Percentiles rank a stretch among this genome's conserved stretches.
Conservation (phyloP, 2,329 filamentous ascomycete species). For the Calonectria pseudoturangicola region DNA sequence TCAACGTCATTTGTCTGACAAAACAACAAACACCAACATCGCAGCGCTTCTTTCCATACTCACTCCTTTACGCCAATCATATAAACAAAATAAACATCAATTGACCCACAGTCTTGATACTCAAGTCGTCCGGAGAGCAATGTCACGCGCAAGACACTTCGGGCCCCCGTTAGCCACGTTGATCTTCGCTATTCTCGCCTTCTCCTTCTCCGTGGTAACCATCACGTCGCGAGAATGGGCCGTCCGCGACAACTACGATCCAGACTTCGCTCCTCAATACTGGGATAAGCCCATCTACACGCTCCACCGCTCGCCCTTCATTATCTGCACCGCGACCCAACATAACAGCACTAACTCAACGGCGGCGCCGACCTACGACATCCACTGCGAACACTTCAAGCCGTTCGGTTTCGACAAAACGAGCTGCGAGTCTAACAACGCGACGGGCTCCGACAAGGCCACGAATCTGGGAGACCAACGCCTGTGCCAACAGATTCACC, state of each 20-base stretch:
- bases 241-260: constrained; percentile 15
- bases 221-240: constrained; percentile 26
- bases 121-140: neutral
- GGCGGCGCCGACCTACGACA: neutral
- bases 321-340: neutral
- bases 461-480: neutral
- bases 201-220: constrained; percentile 6
- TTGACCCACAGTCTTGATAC: neutral
- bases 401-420: constrained; percentile 11
- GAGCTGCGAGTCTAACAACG: neutral
- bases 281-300: neutral
- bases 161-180: neutral
- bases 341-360: neutral
- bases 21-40: neutral
- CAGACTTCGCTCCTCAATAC: neutral
- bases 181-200: constrained; percentile 1
- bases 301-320: neutral
- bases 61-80: neutral
- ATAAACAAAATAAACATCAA: neutral
- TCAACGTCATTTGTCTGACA: neutral
- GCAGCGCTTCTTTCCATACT: neutral
- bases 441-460: neutral
- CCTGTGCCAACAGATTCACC: constrained; percentile 3
- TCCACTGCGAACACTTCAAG: constrained; percentile 1
- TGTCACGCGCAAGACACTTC: neutral